Conservation (phyloP, 2,329 filamentous ascomycete species). For the Magnaporthales sp. region DNA sequence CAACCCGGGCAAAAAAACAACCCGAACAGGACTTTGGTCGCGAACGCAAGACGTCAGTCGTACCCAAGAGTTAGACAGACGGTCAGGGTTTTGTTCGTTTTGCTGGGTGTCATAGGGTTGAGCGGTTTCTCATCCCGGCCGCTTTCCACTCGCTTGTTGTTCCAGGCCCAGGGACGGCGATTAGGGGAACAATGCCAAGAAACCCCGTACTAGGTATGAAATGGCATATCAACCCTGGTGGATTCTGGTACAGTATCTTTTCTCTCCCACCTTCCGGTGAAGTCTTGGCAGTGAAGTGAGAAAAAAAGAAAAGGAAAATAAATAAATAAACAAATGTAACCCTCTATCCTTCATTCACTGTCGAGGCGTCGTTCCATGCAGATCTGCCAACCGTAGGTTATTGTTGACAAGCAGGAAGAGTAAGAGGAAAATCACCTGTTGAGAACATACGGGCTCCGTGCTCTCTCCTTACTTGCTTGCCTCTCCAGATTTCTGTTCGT, state of each 20-base stretch:
- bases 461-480: no score
- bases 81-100: not conserved
- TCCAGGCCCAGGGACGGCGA: not conserved
- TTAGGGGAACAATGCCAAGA: constrained; percentile 1
- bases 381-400: constrained; percentile 3
- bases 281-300: not conserved
- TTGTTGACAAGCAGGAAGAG: not conserved
- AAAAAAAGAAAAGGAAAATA: not conserved
- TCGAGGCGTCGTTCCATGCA: not conserved
- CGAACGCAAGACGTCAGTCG: not conserved
- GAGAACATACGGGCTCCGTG: no score
- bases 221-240: not conserved
- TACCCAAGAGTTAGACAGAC: not conserved
- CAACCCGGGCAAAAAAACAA: not conserved
- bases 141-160: not conserved
- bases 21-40: not conserved
- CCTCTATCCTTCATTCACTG: not conserved
- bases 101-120: not conserved
- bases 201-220: not conserved
- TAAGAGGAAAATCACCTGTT: no score
- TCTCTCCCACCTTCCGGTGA: not conserved
- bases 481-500: no score
- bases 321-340: not conserved
- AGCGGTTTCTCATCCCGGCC: not conserved
- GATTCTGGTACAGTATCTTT: not conserved